A percentile compares a stretch with the other conserved stretches of the same genome.
phyloP scores from a whole-genome alignment of 73 alveolate species.

The Strombidium stylifer region DNA sequence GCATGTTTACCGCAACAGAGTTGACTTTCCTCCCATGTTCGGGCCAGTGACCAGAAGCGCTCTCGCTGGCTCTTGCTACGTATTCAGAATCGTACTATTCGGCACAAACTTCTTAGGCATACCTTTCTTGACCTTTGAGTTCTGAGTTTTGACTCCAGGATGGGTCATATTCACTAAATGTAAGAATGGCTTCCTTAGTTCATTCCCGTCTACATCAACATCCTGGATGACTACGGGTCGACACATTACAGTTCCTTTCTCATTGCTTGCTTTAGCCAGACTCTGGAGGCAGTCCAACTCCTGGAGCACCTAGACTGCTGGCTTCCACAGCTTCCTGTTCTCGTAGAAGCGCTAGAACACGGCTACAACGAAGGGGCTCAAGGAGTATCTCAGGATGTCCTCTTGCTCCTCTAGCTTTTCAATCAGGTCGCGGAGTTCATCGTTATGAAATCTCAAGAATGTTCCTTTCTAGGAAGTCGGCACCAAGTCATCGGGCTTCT shows the following conservation, averaged over 20 bases:
- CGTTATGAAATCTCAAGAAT: constrained; percentile 66
- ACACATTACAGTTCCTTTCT: constrained; percentile 18
- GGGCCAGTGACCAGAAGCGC: constrained; percentile 93
- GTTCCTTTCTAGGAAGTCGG: constrained; percentile 68
- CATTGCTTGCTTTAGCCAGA: constrained; percentile 38
- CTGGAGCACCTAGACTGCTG: constrained; percentile 44
- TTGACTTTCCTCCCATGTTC: constrained; percentile 97
- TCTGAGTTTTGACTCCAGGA: constrained; percentile 71
- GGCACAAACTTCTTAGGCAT: constrained; percentile 76
- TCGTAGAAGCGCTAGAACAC: constrained; percentile 56
- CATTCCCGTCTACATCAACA: constrained; percentile 11
- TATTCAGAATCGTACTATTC: constrained; percentile 55
- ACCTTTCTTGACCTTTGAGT: too few relatives aligned
- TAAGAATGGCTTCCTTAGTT: constrained; percentile 41
- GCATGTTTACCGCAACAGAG: constrained; percentile 84
- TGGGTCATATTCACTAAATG: constrained; percentile 76
- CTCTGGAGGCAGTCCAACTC: constrained; percentile 63
- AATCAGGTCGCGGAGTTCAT: constrained; percentile 42
- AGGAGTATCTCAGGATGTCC: constrained; percentile 43
- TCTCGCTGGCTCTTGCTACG: constrained; percentile 7
- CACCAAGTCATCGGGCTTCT: constrained; percentile 62
- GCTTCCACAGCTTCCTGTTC: constrained; percentile 37
- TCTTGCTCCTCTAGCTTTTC: constrained; percentile 64
- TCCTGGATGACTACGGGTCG: constrained; percentile 57
- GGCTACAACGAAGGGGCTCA: constrained; percentile 59